phyloP scores from a whole-genome alignment of 441 rosid genomes.

The Brassica balearica region DNA sequence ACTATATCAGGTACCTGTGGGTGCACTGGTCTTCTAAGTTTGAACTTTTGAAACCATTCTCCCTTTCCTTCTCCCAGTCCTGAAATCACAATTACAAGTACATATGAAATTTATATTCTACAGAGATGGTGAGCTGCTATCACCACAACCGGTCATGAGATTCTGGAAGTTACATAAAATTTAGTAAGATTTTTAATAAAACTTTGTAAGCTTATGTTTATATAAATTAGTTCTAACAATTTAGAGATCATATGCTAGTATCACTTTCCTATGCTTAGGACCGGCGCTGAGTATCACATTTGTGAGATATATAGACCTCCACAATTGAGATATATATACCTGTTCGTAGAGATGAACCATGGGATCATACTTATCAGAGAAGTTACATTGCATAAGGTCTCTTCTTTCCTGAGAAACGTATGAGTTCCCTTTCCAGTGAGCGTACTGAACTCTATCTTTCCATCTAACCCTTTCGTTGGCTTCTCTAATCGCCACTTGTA shows the following conservation, averaged over 20 bases:
- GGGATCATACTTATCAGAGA: slow-evolving; percentile 47
- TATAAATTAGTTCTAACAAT: too few relatives aligned
- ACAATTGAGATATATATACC: slow-evolving; percentile 15
- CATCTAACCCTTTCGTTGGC: slow-evolving; percentile 50
- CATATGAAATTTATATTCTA: background rate
- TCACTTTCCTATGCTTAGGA: too few relatives aligned
- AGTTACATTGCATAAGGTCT: slow-evolving; percentile 57
- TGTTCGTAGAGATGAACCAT: slow-evolving; percentile 51
- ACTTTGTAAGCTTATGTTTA: too few relatives aligned
- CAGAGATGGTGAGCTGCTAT: too few relatives aligned
- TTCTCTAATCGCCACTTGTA: slow-evolving; percentile 48
- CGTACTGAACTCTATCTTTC: slow-evolving; percentile 62
- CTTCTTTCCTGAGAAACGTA: slow-evolving; percentile 42
- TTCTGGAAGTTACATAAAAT: too few relatives aligned
- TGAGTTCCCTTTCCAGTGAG: slow-evolving; percentile 70
- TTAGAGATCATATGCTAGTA: too few relatives aligned
- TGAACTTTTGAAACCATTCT: slow-evolving; percentile 47
- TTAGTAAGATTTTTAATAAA: too few relatives aligned
- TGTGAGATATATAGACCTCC: too few relatives aligned
- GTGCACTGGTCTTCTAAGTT: slow-evolving; percentile 60
- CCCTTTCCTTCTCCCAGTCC: slow-evolving; percentile 53
- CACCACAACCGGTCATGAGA: too few relatives aligned
- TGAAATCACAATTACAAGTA: slow-evolving; percentile 10
- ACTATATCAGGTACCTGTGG: slow-evolving; percentile 48
- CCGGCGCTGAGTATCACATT: too few relatives aligned